Evolutionary conservation across 2,329 filamentous ascomycete genomes (phyloP).

Genomic region (Aspergillus amoenus): DNA sequence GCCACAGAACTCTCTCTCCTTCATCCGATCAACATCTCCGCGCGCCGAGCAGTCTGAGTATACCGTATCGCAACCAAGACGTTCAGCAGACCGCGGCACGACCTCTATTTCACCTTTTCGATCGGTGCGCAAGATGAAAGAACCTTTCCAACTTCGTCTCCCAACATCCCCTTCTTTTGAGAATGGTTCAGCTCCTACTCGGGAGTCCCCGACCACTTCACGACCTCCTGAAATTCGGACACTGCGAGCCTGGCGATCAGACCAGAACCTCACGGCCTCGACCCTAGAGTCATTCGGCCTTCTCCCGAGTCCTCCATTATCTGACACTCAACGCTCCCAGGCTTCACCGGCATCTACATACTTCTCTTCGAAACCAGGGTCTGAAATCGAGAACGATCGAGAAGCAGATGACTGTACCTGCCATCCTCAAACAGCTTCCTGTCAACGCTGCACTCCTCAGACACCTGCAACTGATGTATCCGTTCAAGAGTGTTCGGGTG

Average conservation of each 20-base stretch:
- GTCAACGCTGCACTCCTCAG: slow-evolving; percentile 19
- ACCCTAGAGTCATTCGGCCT: slow-evolving; percentile 36
- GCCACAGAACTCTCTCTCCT: slow-evolving; percentile 34
- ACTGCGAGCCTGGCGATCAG: slow-evolving; percentile 37
- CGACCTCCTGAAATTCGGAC: slow-evolving; percentile 24
- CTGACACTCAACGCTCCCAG: slow-evolving; percentile 31
- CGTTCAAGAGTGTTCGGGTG: slow-evolving; percentile 13
- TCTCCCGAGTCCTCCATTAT: slow-evolving; percentile 38
- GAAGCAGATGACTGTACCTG: slow-evolving; percentile 11
- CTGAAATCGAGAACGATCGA: slow-evolving; percentile 19
- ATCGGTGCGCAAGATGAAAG: slow-evolving; percentile 41
- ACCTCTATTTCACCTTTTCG: slow-evolving; percentile 38
- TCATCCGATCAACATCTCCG: slow-evolving; percentile 31
- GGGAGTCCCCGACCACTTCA: slow-evolving; percentile 19
- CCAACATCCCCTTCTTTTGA: slow-evolving; percentile 36
- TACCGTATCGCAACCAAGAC: slow-evolving; percentile 24
- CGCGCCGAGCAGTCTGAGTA: slow-evolving; percentile 32
- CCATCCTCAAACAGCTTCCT: slow-evolving; percentile 8
- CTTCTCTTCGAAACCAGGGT: slow-evolving; percentile 23
- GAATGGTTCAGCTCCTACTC: slow-evolving; percentile 20
- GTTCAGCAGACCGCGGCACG: slow-evolving; percentile 26
- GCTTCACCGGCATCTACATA: slow-evolving; percentile 28
- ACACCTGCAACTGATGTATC: slow-evolving; percentile 11
- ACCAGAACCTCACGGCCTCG: slow-evolving; percentile 33
- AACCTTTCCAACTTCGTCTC: slow-evolving; percentile 38